These are phyloP conservation scores for Niebla homalea DNA, from an alignment of 495 filamentous ascomycete genomes.

Conservation along the genomic window DNA sequence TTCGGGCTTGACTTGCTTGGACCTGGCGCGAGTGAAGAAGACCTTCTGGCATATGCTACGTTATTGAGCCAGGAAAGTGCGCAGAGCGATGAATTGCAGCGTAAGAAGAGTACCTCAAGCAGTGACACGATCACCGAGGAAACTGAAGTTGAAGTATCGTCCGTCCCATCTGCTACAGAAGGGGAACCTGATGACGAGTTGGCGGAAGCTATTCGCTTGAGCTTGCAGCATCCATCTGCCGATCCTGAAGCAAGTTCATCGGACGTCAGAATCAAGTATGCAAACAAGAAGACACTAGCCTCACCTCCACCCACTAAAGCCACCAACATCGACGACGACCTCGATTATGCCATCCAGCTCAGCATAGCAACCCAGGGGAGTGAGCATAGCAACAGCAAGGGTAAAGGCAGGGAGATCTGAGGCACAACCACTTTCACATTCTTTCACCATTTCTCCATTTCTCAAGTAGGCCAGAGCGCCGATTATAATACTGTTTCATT, in stretches of 20 bases:
- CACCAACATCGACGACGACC: conserved; percentile 50
- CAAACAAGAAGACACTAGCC: conserved; percentile 6
- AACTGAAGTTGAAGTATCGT: conserved; percentile 8
- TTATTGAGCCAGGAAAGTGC: conserved; percentile 76
- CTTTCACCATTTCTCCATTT: background rate
- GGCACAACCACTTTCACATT: background rate
- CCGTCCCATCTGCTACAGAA: conserved; percentile 30
- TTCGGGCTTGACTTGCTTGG: conserved; percentile 73
- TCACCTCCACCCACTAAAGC: conserved; percentile 25
- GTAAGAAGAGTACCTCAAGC: conserved; percentile 37
- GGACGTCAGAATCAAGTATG: conserved; percentile 17
- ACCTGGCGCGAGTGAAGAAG: conserved; percentile 64
- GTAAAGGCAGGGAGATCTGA: conserved; percentile 24
- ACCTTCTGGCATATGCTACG: conserved; percentile 76
- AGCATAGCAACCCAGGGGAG: conserved; percentile 72
- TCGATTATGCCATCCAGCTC: conserved; percentile 72
- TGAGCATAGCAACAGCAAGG: conserved; percentile 32
- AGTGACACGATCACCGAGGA: conserved; percentile 32
- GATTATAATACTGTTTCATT: background rate
- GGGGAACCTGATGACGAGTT: conserved; percentile 55
- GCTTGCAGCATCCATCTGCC: conserved; percentile 41
- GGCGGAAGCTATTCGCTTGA: conserved; percentile 68
- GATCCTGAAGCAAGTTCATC: conserved; percentile 5
- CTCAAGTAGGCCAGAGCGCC: background rate
- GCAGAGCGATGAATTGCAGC: conserved; percentile 45